These are phyloP conservation scores for Panicum hallii DNA, from an alignment of 202 grass and related monocot species.

Conservation along the genomic window DNA sequence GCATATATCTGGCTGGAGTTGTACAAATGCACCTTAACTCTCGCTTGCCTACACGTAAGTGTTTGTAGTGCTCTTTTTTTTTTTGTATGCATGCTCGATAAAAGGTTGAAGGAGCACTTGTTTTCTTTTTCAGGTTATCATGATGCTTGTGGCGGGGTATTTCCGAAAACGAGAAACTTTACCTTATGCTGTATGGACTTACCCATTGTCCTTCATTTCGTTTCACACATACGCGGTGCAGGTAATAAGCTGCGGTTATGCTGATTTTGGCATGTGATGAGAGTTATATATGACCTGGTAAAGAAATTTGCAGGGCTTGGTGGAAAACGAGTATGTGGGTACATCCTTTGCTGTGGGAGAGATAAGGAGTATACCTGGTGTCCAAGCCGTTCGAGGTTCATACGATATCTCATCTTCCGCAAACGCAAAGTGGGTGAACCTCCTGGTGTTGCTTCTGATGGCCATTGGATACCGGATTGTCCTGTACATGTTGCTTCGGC, in stretches of 20 bases:
- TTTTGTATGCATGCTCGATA: neutral
- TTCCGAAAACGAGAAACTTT: constrained; percentile 66
- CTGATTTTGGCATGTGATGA: neutral
- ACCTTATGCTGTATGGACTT: constrained; percentile 70
- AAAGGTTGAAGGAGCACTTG: neutral
- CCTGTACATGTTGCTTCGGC: constrained; percentile 67
- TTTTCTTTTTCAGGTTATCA: constrained; percentile 60
- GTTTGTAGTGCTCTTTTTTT: neutral
- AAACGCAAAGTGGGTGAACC: constrained; percentile 75
- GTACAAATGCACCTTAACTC: constrained; percentile 72
- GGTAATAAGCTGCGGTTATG: constrained; percentile 47
- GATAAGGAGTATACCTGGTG: constrained; percentile 80
- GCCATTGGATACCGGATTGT: constrained; percentile 67
- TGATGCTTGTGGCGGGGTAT: constrained; percentile 97
- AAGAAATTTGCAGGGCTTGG: constrained; percentile 65
- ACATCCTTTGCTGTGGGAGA: constrained; percentile 87
- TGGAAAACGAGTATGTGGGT: constrained; percentile 89
- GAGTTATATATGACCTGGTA: neutral
- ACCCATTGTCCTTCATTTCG: constrained; percentile 77
- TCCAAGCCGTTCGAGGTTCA: constrained; percentile 83
- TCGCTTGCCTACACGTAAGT: constrained; percentile 84
- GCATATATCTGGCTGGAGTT: constrained; percentile 78
- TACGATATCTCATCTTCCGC: constrained; percentile 75
- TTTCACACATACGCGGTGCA: constrained; percentile 81
- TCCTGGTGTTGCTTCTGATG: constrained; percentile 77